phyloP scores from a whole-genome alignment of 768 basidiomycete species.

The Xerocomellus dryophilus region DNA sequence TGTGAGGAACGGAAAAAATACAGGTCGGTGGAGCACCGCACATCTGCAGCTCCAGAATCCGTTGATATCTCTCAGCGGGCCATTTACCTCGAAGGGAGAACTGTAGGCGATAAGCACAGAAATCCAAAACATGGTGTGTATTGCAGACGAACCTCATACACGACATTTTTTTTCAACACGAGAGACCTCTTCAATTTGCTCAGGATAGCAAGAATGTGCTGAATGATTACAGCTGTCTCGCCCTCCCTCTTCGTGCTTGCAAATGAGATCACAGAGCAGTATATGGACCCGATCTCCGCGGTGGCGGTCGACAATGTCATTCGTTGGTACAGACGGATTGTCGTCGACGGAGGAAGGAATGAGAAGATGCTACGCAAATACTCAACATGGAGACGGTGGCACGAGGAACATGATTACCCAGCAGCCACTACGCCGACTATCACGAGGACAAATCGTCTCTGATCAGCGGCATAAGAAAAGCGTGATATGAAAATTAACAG shows the following conservation, averaged over 20 bases:
- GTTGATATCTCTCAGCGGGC: constrained; percentile 78
- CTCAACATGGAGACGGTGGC: background rate
- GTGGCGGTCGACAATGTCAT: constrained; percentile 64
- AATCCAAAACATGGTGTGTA: background rate
- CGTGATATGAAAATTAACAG: background rate
- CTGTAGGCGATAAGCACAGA: constrained; percentile 34
- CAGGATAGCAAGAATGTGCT: constrained; percentile 69
- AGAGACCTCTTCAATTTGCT: constrained; percentile 66
- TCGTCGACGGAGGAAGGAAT: constrained; percentile 70
- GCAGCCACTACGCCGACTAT: constrained; percentile 73
- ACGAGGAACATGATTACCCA: constrained; percentile 46
- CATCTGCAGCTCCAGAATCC: constrained; percentile 65
- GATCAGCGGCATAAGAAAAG: background rate
- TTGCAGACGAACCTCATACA: constrained; percentile 55
- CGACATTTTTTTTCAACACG: constrained; percentile 54
- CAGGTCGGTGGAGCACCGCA: constrained; percentile 29
- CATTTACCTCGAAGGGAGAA: constrained; percentile 74
- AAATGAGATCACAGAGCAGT: constrained; percentile 74
- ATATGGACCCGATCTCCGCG: constrained; percentile 63
- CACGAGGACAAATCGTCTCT: constrained; percentile 71
- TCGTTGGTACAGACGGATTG: constrained; percentile 72
- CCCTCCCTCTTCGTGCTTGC: constrained; percentile 53
- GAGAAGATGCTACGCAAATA: constrained; percentile 50
- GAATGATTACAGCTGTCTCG: constrained; percentile 54
- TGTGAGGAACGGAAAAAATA: background rate